Base-by-base conservation (phyloP, 169 alveolate genomes). In the Cryptosporidium ryanae region DNA sequence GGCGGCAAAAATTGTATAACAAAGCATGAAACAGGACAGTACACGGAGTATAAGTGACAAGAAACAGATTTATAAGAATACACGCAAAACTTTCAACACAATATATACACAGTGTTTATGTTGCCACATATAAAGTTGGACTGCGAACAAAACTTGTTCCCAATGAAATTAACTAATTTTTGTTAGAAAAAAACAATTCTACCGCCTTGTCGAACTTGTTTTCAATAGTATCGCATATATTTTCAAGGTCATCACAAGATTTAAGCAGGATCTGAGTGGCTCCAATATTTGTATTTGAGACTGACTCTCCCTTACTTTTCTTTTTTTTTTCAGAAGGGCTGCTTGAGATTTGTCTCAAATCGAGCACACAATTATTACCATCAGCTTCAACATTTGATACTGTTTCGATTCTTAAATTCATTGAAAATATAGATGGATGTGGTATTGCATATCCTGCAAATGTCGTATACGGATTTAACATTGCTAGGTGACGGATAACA, bases 391-490 rank as follows among this genome's bases (percentile, higher is more conserved):
- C 64, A 38, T 76, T 76, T 0, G 87, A 76, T 76, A 76, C 17
- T 17, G 87, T 76, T 44, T 76, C 87, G 23, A 76, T 76, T 23
- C 87, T 76, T 23, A 76, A 46, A 38, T 76, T 76, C 87, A 76
- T 76, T 15, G 63, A 43, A 25, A 70, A 59, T 10, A 76, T 76
- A 59, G 87, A 76, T 34, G 87, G 87, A 38, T 76, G 87, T 5
- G 87, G 87, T 46, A 76, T 76, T 76, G 87, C 87, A 76, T 76
- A 76, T 1, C 87, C 87, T 61, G 87, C 87, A 23, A 76, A 76
- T 25, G 87, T 76, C 43, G 87, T 76, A 38, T 55, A 55, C 46
- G 87, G 87, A 44, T 76, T 76, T 55, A 76, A 21, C 87, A 76
- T 76, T 18, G 87, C 87, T 65, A 76, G 21, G 23, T 76, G 87